Conservation (phyloP, 73 alveolate genomes). For the Effrenium voratum region DNA sequence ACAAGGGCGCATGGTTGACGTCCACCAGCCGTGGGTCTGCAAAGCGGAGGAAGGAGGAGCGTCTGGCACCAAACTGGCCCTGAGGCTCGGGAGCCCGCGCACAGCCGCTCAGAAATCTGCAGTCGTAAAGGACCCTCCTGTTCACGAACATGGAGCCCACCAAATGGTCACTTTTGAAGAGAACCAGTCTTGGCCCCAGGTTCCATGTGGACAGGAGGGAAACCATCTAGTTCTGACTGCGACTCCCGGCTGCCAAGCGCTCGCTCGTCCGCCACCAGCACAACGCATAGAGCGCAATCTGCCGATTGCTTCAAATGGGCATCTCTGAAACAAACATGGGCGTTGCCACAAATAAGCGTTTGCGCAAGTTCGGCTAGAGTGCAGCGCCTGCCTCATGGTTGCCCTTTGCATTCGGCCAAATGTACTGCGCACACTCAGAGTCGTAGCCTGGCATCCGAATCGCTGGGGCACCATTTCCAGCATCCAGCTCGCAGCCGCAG, state of each 20-base stretch:
- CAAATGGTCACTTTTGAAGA: too few relatives aligned
- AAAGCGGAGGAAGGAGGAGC: constrained; percentile 38
- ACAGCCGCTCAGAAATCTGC: not conserved
- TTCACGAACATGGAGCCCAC: too few relatives aligned
- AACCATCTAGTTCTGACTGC: too few relatives aligned
- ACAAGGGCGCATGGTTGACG: constrained; percentile 38
- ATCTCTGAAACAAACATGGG: too few relatives aligned
- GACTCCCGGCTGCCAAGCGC: constrained; percentile 39
- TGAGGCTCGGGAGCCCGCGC: not conserved
- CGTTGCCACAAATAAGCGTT: too few relatives aligned
- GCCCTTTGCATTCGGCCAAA: constrained; percentile 91
- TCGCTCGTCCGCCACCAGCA: constrained; percentile 92
- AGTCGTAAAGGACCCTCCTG: too few relatives aligned
- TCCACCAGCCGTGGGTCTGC: constrained; percentile 91
- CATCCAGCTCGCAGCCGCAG: too few relatives aligned
- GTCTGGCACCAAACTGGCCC: constrained; percentile 88
- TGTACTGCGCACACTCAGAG: constrained; percentile 78
- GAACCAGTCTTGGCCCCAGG: too few relatives aligned
- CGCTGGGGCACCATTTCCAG: too few relatives aligned
- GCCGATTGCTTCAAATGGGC: not conserved
- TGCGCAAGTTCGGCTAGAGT: not conserved
- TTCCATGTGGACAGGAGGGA: too few relatives aligned
- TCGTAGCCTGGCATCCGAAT: constrained; percentile 45
- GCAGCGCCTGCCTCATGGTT: constrained; percentile 51
- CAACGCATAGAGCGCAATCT: constrained; percentile 83